Conservation (phyloP, 192 early-diverging fungal species). For the Umbelopsis vinacea region DNA sequence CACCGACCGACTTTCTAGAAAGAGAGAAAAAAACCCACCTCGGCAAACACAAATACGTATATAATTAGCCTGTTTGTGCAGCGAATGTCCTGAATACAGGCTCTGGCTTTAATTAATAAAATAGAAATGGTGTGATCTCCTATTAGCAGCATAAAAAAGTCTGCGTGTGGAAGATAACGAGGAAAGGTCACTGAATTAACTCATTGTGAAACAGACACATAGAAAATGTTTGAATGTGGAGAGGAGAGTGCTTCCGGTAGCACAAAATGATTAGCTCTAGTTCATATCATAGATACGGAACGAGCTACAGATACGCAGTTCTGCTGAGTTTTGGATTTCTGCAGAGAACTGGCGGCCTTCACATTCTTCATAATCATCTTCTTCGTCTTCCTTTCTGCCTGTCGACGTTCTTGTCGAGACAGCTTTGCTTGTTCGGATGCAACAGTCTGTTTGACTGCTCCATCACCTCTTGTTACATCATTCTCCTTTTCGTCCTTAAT, state of each 20-base stretch:
- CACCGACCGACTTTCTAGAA: too few species aligned
- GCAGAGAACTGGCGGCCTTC: background rate
- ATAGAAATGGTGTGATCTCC: background rate
- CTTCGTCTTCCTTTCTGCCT: constrained; percentile 9
- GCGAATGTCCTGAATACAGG: background rate
- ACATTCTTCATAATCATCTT: constrained; percentile 1
- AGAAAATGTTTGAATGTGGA: too few species aligned
- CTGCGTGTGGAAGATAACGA: background rate
- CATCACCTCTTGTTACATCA: background rate
- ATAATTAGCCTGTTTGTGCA: background rate
- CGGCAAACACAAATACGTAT: too few species aligned
- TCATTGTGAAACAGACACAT: too few species aligned
- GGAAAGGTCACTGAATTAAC: background rate
- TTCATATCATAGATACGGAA: background rate
- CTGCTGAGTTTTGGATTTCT: background rate
- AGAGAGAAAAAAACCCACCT: too few species aligned
- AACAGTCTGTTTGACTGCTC: background rate
- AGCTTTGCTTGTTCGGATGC: background rate
- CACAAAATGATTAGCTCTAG: background rate
- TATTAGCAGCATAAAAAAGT: background rate
- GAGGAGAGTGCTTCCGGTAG: background rate
- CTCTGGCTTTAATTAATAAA: background rate
- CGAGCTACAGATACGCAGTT: constrained; percentile 13
- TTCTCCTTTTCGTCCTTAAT: background rate
- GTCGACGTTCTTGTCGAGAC: constrained; percentile 11